Percentiles rank a stretch among this genome's conserved stretches.
Conservation (phyloP, 2,329 filamentous ascomycete genomes). For the Lachnellula cervina region DNA sequence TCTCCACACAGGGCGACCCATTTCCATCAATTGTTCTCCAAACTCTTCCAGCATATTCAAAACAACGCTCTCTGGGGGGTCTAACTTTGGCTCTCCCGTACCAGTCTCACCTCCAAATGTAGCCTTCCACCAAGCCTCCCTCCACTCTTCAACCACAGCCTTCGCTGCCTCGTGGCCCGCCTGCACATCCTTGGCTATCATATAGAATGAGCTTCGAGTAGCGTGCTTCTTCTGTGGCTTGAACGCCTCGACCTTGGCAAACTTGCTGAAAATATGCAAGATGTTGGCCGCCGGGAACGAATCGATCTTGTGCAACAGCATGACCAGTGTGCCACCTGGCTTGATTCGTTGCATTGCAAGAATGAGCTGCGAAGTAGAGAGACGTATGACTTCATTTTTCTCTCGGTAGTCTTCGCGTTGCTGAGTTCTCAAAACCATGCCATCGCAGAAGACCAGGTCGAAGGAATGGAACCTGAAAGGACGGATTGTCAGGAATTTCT, state of each 20-base stretch:
- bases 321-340: constrained; percentile 19
- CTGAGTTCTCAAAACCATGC: constrained; percentile 24
- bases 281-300: constrained; percentile 14
- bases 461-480: constrained; percentile 23
- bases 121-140: constrained; percentile 18
- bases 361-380: constrained; percentile 21
- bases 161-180: constrained; percentile 8
- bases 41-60: constrained; percentile 15
- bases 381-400: constrained; percentile 14
- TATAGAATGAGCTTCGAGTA: constrained; percentile 23
- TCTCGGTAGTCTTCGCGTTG: constrained; percentile 17
- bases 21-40: constrained; percentile 11
- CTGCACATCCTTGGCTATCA: constrained; percentile 23
- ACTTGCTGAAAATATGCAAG: constrained; percentile 21
- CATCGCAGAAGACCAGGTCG: constrained; percentile 27
- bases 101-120: constrained; percentile 20
- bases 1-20: constrained; percentile 19
- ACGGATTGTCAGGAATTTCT: constrained; percentile 10
- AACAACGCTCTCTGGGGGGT: constrained; percentile 8
- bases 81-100: constrained; percentile 2
- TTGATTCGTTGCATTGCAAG: constrained; percentile 20
- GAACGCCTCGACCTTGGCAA: constrained; percentile 20
- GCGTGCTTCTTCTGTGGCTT: constrained; percentile 22
- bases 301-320: constrained; percentile 25
- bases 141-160: constrained; percentile 18